Evolutionary conservation across 2,329 filamentous ascomycete genomes (phyloP), one percentile per base, ranked within the genome.

Genomic region (Monilinia vaccinii-corymbosi): DNA sequence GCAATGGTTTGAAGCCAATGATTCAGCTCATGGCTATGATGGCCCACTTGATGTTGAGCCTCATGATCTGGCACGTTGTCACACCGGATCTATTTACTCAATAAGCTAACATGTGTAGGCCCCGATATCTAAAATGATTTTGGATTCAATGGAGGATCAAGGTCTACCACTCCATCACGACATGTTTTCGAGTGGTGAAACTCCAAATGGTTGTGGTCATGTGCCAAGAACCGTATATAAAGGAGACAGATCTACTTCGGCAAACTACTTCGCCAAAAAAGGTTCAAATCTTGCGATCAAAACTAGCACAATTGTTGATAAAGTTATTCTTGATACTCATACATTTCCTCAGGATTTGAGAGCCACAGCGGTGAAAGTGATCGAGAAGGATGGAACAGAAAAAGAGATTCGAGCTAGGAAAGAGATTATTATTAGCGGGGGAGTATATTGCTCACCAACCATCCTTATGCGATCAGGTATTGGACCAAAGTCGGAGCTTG

Each of bases 11-110:
- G 68, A 81, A 38, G 77, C 76, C 2, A 73, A 77, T 46, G 67
- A 73, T 10, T 72, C 72, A 2, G 73, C 73, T 9, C 82, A 85
- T 62, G 81, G 80, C 1, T 72, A 76, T 50, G 69, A 74, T 11
- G 82, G 82, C 0, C 78, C 77, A 23, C 72, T 85, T 1, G 76
- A 82, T 56, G 80, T 75, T 8, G 81, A 81, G 63, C 82, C 81
- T 0, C 80, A 84, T 61, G 80, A 83, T 61, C 71, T 83, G 1
- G 80, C 80, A 3, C 45, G 50, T 18, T 14, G 14, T 9, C 23
- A 31, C 2, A 11, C 9, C n/a, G 49, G 40, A 49, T 11, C 36
- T 4, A 18, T 32, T 34, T n/a, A 6, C 31, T n/a, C 47, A 45
- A 25, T 4, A 13, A 1, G 21, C 32, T 48, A 31, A 56, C 8